phyloP scores from a whole-genome alignment of 2,329 filamentous ascomycete species.

The Cytospora piceicola region DNA sequence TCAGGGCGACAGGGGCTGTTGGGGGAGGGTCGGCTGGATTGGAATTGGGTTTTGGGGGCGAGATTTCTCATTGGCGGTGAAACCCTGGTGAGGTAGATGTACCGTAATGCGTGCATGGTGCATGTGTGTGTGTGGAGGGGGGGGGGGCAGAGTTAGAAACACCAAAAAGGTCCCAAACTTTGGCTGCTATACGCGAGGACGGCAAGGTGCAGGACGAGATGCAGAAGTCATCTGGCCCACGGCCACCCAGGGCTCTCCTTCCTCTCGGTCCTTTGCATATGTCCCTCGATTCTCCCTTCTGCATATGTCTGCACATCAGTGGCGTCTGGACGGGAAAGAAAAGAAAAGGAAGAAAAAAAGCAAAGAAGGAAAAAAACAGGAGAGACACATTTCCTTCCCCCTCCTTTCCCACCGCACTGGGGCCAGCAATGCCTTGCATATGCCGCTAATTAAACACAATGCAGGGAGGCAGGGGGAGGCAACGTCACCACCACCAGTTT shows the following conservation, averaged over 20 bases:
- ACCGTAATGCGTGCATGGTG: not conserved
- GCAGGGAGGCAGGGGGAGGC: constrained; percentile 6
- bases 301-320: not conserved
- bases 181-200: not conserved
- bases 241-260: not conserved
- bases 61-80: not conserved
- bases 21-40: not conserved
- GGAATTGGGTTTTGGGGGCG: not conserved
- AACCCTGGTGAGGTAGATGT: not conserved
- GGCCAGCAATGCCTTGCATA: constrained; percentile 32
- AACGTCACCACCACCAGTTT: constrained; percentile 19
- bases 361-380: not conserved
- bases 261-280: not conserved
- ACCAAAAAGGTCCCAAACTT: not conserved
- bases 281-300: not conserved
- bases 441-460: constrained; percentile 16
- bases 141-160: not conserved
- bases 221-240: not conserved
- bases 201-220: not conserved
- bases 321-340: not conserved
- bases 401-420: constrained; percentile 21
- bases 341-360: not conserved
- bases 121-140: not conserved
- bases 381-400: not conserved
- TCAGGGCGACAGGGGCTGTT: constrained; percentile 12